A percentile compares a stretch with the other conserved stretches of the same genome.
Conservation (phyloP, 495 filamentous ascomycete species). For the Penicillium maclennaniae region DNA sequence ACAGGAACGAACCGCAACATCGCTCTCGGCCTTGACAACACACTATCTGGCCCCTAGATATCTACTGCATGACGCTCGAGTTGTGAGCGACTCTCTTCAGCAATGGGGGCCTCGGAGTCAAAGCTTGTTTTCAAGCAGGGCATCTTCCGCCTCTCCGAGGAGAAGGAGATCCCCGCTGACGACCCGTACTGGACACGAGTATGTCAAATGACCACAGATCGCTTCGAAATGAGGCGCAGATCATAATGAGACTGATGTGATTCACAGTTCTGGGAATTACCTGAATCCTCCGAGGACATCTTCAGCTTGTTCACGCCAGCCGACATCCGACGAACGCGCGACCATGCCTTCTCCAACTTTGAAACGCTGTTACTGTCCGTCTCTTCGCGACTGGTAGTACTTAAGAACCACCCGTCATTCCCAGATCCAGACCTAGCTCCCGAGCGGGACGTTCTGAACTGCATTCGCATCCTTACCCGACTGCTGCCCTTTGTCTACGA, state of each 20-base stretch:
- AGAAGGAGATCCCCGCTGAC: constrained; percentile 79
- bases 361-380: constrained; percentile 85
- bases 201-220: constrained; percentile 13
- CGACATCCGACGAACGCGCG: constrained; percentile 88
- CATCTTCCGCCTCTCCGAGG: constrained; percentile 94
- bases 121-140: constrained; percentile 99
- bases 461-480: constrained; percentile 86
- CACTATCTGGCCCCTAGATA: background rate
- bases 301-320: constrained; percentile 93
- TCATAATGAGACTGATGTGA: constrained; percentile 1
- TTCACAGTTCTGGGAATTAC: constrained; percentile 91
- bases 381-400: constrained; percentile 70
- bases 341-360: constrained; percentile 81
- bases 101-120: constrained; percentile 97
- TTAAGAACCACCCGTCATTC: constrained; percentile 87
- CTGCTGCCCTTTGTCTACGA: constrained; percentile 92
- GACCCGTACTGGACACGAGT: constrained; percentile 94
- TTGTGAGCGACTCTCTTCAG: constrained; percentile 28
- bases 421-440: constrained; percentile 87
- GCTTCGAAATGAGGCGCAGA: background rate
- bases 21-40: constrained; percentile 4
- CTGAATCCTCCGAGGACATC: constrained; percentile 91
- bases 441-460: constrained; percentile 86
- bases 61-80: constrained; percentile 27
- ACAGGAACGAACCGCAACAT: constrained; percentile 17